Evolutionary conservation across 371 early-diverging fungal species (phyloP).

Genomic region (Racocetra persica): DNA sequence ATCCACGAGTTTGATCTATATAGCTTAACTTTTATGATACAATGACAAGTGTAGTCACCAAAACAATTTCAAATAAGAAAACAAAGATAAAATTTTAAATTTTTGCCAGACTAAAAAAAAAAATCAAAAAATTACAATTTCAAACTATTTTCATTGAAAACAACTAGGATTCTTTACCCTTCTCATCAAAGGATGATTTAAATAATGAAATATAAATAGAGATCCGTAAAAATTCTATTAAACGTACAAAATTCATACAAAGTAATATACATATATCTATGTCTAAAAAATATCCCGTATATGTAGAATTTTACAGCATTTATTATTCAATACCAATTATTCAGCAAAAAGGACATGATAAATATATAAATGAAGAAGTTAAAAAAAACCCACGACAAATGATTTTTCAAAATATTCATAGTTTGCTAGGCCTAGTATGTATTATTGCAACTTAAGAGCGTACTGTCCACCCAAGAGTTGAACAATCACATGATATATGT

Average conservation of each 20-base stretch:
- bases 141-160: too few species aligned
- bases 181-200: too few species aligned
- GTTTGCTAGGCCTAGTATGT: slow-evolving; percentile 32
- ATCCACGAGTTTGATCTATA: too few species aligned
- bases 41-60: too few species aligned
- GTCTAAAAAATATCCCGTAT: slow-evolving; percentile 19
- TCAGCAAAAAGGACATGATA: neutral
- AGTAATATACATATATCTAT: neutral
- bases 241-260: slow-evolving; percentile 5
- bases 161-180: too few species aligned
- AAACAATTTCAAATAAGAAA: too few species aligned
- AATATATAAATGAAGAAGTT: neutral
- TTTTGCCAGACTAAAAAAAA: too few species aligned
- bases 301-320: slow-evolving; percentile 16
- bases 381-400: neutral
- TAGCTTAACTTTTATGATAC: too few species aligned
- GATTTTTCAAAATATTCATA: slow-evolving; percentile 37
- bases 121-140: too few species aligned
- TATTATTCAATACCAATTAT: slow-evolving; percentile 8
- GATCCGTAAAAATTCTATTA: neutral
- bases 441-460: neutral
- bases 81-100: too few species aligned
- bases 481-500: too few species aligned
- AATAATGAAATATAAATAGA: neutral
- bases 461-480: neutral